Conservation (phyloP, 768 basidiomycete species). For the Boletus vermiculosoides region DNA sequence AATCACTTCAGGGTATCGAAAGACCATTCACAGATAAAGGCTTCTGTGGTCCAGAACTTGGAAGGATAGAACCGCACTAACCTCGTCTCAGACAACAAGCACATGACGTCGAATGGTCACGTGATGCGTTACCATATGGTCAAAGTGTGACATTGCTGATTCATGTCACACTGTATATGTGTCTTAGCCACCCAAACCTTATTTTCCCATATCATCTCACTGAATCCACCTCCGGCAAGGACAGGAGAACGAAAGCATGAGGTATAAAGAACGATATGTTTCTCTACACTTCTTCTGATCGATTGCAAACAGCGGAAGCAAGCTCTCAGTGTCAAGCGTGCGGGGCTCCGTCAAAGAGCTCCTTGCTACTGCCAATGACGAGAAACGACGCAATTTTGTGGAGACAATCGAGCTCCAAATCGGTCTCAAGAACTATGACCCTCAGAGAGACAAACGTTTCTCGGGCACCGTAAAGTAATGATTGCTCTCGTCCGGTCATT, state of each 20-base stretch:
- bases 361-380: constrained; percentile 77
- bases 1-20: neutral
- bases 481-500: neutral
- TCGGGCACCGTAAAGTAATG: constrained; percentile 93
- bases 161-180: constrained; percentile 38
- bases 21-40: constrained; percentile 13
- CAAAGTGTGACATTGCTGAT: constrained; percentile 15
- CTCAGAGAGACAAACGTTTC: constrained; percentile 99
- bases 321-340: constrained; percentile 99
- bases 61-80: neutral
- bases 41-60: neutral
- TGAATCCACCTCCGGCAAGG: constrained; percentile 15
- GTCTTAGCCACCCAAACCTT: constrained; percentile 32
- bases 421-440: constrained; percentile 98
- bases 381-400: constrained; percentile 91
- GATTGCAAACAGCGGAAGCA: constrained; percentile 43
- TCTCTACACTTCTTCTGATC: neutral
- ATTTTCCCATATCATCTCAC: constrained; percentile 26
- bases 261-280: constrained; percentile 15
- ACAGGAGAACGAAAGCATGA: constrained; percentile 31
- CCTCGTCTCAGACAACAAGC: constrained; percentile 14
- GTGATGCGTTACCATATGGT: neutral
- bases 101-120: constrained; percentile 23
- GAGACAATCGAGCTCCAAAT: constrained; percentile 97
- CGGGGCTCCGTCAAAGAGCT: constrained; percentile 95